Evolutionary conservation across 2,329 filamentous ascomycete genomes (phyloP), one percentile per base, ranked within the genome.

Genomic region (Ophiostoma montium): DNA sequence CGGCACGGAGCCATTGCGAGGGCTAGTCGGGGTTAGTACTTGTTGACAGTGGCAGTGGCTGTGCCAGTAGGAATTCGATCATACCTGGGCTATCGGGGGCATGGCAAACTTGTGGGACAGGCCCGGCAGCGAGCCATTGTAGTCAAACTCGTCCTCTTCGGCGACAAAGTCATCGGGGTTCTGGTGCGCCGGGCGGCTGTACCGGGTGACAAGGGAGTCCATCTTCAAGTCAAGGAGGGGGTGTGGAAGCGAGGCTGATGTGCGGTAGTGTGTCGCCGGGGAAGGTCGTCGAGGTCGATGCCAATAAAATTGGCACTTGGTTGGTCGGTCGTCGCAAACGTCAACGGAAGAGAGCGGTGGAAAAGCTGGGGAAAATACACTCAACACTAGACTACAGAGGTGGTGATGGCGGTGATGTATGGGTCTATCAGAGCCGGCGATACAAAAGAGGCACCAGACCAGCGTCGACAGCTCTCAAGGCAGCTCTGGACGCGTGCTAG

Each of bases 91-190:
- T 66, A 96, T 79, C 48, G 92, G 90, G 50, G 92, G 92, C 68
- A 98, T 83, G 60, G 87, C 86, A 69, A 98, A 98, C 69, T 89
- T 94, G 65, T 95, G 79, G 48, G 86, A 90, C 59, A 95, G 75
- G 59, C 81, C 80, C 61, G 86, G 83, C 57, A 79, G 71, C 59
- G 78, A 74, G 62, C 86, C 80, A 61, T 71, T 71, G 62, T 83
- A 70, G 61, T 89, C 82, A 65, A 86, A 75, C 62, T 87, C 76
- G 58, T 87, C 80, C 62, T 88, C 80, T 63, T 87, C 76, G 59
- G 83, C 75, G 48, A 75, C 72, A 62, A 82, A 79, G 60, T 77
- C 75, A 67, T 94, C 85, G 60, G 84, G 76, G 59, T 77, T 70
- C 64, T 82, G 74, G 66, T 80, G 80, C 53, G 82, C 74, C 60